Evolutionary conservation across 2,329 filamentous ascomycete species (phyloP), one percentile per base, ranked within the genome.

Genomic region (Aureobasidium sp.): DNA sequence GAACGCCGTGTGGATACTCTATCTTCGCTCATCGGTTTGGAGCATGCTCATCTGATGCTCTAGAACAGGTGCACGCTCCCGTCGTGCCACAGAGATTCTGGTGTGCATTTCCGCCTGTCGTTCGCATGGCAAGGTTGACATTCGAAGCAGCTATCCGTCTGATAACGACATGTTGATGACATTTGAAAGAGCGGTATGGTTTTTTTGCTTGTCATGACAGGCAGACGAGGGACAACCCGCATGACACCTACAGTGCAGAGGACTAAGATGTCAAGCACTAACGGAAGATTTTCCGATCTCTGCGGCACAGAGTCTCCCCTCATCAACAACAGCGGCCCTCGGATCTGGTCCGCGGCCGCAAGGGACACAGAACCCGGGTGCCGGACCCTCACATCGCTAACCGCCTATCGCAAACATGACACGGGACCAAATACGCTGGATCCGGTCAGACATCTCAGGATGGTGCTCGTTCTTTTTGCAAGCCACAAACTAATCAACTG

Each of bases 331-430:
- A 27, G 21, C 4, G 21, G 42, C 25, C 42, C 42, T 48, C 54
- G 54, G 54, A 58, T 58, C 41, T 37, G 25, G 7, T 32, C 54
- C 54, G 54, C 54, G 42, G n/a, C 16, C 7, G 54, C 54, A 58
- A 58, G 54, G 54, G 42, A 48, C 9, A 39, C 32, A 39, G 13
- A 48, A 58, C 54, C 54, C 9, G 54, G 54, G 25, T 58, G 54
- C 54, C 42, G 54, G 54, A 58, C 32, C 39, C 15, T 48, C 41
- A 48, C 30, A n/a, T 48, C 42, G 1, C 27, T 30, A 9, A 30
- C 54, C 27, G 9, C 34, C 42, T 47, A 32, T 34, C 32, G 37
- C 27, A 30, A 53, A 44, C 27, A 27, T 30, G 2, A 2, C 34
- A 16, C 37, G 21, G 27, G 25, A 11, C 13, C 16, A 42, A 42